These are phyloP conservation scores for Senecio squalidus DNA, from an alignment of 140 eudicot genomes.

Conservation along the genomic window DNA sequence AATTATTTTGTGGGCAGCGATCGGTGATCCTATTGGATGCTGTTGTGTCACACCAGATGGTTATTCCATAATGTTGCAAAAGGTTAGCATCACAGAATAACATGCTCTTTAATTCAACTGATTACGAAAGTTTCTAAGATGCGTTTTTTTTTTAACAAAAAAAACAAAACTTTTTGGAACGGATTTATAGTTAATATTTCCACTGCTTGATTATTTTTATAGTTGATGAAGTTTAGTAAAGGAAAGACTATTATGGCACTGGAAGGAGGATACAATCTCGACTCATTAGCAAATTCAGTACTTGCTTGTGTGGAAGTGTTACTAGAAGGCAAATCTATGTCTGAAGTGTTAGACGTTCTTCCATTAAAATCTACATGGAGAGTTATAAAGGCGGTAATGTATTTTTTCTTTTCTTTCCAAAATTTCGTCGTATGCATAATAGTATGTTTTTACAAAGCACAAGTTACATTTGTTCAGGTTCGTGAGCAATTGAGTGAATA, in stretches of 20 bases:
- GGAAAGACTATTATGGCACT: constrained; percentile 87
- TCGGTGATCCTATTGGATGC: constrained; percentile 92
- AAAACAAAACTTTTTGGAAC: background rate
- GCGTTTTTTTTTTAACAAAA: too few species aligned
- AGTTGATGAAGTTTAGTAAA: constrained; percentile 82
- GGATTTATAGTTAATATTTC: background rate
- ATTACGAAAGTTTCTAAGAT: background rate
- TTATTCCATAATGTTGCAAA: constrained; percentile 64
- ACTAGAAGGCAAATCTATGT: constrained; percentile 45
- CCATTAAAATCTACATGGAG: constrained; percentile 90
- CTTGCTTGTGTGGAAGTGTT: constrained; percentile 77
- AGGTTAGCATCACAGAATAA: constrained; percentile 42
- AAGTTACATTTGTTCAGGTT: constrained; percentile 40
- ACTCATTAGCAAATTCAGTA: constrained; percentile 74
- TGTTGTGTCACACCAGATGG: constrained; percentile 82
- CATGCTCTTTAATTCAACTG: background rate
- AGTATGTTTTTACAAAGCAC: background rate
- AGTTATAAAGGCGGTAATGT: constrained; percentile 58
- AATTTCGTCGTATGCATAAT: background rate
- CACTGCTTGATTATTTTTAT: constrained; percentile 20
- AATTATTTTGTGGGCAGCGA: constrained; percentile 42
- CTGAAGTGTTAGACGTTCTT: constrained; percentile 40
- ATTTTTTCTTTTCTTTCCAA: background rate
- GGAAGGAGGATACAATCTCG: constrained; percentile 94
- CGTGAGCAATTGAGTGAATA: constrained; percentile 56